Percentiles rank a stretch among this genome's conserved stretches.
phyloP scores from a whole-genome alignment of 352 stramenopile species.

The Blastocystis sp. region DNA sequence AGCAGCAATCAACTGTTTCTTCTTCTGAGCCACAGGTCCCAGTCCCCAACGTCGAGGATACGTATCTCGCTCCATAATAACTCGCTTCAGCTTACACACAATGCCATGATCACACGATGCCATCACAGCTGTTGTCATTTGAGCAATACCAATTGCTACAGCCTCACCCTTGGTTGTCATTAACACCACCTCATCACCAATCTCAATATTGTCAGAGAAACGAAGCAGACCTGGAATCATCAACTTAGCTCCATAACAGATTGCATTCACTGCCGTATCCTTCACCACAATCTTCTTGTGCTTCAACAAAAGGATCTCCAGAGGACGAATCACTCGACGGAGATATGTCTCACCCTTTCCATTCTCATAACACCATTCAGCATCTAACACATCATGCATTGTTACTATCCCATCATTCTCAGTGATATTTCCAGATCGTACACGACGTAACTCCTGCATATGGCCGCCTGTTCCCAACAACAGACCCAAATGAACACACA shows the following conservation, averaged over 20 bases:
- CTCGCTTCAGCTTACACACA: conserved; percentile 98
- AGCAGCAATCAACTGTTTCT: conserved; percentile 91
- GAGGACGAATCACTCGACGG: conserved; percentile 88
- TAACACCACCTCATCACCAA: conserved; percentile 95
- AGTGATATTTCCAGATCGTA: conserved; percentile 86
- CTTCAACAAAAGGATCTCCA: conserved; percentile 93
- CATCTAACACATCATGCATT: conserved; percentile 99
- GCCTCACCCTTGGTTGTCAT: conserved; percentile 99
- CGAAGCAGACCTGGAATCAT: conserved; percentile 97
- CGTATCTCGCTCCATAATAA: conserved; percentile 99
- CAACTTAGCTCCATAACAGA: conserved; percentile 99
- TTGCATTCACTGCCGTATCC: conserved; percentile 97
- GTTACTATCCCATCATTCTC: conserved; percentile 94
- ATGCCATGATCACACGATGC: conserved; percentile 97
- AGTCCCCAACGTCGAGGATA: conserved; percentile 97
- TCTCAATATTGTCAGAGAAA: conserved; percentile 97
- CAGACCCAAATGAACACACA: conserved; percentile 97
- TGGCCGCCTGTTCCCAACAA: conserved; percentile 92
- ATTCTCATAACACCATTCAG: conserved; percentile 93
- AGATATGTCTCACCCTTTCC: conserved; percentile 90
- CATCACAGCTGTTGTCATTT: conserved; percentile 99
- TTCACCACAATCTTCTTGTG: conserved; percentile 99
- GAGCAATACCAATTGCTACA: conserved; percentile 93
- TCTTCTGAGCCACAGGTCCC: conserved; percentile 94
- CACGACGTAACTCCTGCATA: conserved; percentile 97